Percentiles rank a stretch among this genome's conserved stretches.
phyloP scores from a whole-genome alignment of 257 asterid genomes.

The Oldenlandia corymbosa region DNA sequence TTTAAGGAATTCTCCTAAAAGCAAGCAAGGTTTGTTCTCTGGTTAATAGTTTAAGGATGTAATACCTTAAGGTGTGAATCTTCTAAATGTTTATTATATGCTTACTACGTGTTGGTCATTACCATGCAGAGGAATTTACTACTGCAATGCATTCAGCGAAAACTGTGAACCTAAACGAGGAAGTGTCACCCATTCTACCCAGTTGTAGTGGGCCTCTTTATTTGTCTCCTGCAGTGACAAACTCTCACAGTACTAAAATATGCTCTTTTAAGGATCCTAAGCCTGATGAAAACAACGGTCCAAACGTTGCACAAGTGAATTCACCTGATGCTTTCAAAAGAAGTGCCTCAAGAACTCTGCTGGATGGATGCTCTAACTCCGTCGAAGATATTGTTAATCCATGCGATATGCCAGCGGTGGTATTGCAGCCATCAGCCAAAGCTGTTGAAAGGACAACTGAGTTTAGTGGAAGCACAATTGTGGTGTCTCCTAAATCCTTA shows the following conservation, averaged over 20 bases:
- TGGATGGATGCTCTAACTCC: not conserved
- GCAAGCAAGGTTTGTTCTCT: not conserved
- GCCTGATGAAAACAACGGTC: not conserved
- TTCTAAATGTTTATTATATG: not conserved
- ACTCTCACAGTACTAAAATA: not conserved
- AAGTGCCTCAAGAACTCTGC: not conserved
- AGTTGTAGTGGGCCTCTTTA: not conserved
- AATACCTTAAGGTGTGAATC: not conserved
- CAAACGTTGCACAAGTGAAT: not conserved
- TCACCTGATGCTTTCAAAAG: conserved; percentile 3
- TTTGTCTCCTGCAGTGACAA: not conserved
- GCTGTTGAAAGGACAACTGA: not conserved
- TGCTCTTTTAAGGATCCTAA: conserved; percentile 2
- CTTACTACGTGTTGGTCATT: not conserved
- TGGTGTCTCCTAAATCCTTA: not conserved
- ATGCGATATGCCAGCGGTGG: not conserved
- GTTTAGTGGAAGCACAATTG: not conserved
- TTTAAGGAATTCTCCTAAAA: not conserved
- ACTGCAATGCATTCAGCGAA: not conserved
- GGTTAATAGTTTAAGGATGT: not conserved
- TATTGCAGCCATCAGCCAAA: not conserved
- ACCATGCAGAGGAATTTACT: not conserved
- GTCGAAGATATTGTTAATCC: not conserved
- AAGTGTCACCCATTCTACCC: not conserved
- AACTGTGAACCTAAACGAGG: not conserved